These are phyloP conservation scores for Annona squamosa DNA, from an alignment of 164 flowering plant genomes.

Conservation along the genomic window DNA sequence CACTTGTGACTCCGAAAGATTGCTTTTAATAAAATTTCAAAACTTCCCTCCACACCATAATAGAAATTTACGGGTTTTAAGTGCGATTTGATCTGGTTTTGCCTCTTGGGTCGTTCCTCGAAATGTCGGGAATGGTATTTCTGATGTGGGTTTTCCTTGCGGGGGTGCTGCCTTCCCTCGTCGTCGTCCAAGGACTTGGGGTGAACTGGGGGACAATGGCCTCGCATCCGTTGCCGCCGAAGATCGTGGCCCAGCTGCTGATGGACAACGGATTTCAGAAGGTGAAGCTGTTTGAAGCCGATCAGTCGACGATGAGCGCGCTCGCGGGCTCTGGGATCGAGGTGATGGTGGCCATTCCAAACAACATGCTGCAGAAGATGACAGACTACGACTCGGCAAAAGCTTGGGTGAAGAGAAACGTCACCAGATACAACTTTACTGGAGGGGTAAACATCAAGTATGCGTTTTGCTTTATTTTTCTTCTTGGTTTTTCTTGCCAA, in stretches of 20 bases:
- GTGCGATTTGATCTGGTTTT: background rate
- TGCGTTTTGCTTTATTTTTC: background rate
- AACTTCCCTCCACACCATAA: background rate
- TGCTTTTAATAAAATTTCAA: too few relatives aligned
- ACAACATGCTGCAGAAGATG: constrained; percentile 3
- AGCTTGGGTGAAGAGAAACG: constrained; percentile 20
- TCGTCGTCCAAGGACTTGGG: constrained; percentile 41
- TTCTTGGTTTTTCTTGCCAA: background rate
- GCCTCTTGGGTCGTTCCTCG: background rate
- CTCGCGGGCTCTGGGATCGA: constrained; percentile 39
- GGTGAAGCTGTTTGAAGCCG: constrained; percentile 14
- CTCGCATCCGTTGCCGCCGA: constrained; percentile 41
- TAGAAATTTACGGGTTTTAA: background rate
- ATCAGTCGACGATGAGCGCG: constrained; percentile 12
- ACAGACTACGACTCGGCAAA: constrained; percentile 1
- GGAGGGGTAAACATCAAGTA: constrained; percentile 12
- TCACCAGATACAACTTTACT: constrained; percentile 5
- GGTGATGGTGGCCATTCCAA: constrained; percentile 54
- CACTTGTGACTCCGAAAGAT: background rate
- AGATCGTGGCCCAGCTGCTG: constrained; percentile 38
- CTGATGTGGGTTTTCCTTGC: constrained; percentile 9
- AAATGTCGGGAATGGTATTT: background rate
- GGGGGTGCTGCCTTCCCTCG: constrained; percentile 15
- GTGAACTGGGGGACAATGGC: constrained; percentile 62
- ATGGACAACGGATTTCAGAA: constrained; percentile 42